phyloP scores from a whole-genome alignment of 2,329 filamentous ascomycete species.

The Helotiales sp. region DNA sequence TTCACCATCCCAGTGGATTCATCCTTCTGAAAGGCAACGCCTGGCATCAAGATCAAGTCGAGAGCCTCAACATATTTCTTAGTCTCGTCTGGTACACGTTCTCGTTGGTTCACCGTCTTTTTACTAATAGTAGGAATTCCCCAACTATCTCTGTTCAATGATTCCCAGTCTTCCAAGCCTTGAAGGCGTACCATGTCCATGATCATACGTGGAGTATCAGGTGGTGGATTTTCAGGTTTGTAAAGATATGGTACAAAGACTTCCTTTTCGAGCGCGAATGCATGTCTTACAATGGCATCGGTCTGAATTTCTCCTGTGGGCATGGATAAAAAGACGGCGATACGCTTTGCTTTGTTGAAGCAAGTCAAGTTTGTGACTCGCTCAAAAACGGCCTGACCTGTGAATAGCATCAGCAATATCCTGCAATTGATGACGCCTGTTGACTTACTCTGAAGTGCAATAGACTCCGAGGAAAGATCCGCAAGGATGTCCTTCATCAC shows the following conservation, averaged over 20 bases:
- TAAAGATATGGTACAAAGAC: conserved; percentile 93
- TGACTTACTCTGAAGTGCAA: conserved; percentile 68
- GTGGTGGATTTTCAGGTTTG: conserved; percentile 44
- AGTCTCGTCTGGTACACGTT: conserved; percentile 70
- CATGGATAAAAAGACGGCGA: conserved; percentile 95
- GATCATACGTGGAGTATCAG: conserved; percentile 56
- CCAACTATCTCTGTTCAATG: conserved; percentile 79
- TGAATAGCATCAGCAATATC: conserved; percentile 17
- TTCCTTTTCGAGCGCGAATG: conserved; percentile 72
- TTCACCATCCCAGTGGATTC: conserved; percentile 55
- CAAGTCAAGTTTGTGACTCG: conserved; percentile 67
- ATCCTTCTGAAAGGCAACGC: conserved; percentile 82
- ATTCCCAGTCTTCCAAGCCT: conserved; percentile 74
- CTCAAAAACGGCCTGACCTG: conserved; percentile 67
- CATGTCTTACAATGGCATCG: conserved; percentile 76
- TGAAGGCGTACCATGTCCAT: conserved; percentile 94
- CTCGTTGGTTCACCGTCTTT: conserved; percentile 62
- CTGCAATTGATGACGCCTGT: not conserved
- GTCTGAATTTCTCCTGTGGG: conserved; percentile 84
- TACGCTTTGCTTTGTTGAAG: conserved; percentile 70
- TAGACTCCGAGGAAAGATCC: conserved; percentile 58
- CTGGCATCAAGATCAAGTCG: conserved; percentile 88
- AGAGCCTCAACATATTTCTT: conserved; percentile 51
- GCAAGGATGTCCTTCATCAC: conserved; percentile 68
- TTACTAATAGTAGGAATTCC: conserved; percentile 84